Conservation (phyloP, 106 monocot species). For the Amphibolis antarctica region DNA sequence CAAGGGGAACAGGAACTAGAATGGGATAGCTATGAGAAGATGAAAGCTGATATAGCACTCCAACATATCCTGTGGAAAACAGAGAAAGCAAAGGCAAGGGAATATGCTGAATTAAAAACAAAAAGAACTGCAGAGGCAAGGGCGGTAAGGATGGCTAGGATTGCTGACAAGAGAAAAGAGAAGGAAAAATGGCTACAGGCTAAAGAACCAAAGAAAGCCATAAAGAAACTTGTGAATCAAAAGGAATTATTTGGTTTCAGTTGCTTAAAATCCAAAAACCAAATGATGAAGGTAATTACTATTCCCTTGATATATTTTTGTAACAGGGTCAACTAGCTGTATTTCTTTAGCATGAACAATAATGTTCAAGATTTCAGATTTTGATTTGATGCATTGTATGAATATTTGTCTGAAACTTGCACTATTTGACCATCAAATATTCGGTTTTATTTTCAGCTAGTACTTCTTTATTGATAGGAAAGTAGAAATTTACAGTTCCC, state of each 20-base stretch:
- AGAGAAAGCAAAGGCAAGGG: conserved; percentile 32
- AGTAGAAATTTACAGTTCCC: too few relatives aligned
- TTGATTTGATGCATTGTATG: too few relatives aligned
- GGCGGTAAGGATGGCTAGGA: conserved; percentile 26
- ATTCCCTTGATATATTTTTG: background rate
- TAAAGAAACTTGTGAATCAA: conserved; percentile 2
- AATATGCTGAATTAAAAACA: conserved; percentile 34
- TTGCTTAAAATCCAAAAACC: conserved; percentile 40
- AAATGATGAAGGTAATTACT: conserved; percentile 40
- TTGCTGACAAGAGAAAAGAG: conserved; percentile 21
- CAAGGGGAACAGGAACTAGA: conserved; percentile 38
- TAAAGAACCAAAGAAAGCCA: conserved; percentile 20
- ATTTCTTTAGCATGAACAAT: background rate
- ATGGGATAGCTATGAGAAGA: conserved; percentile 72
- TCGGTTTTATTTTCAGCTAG: too few relatives aligned
- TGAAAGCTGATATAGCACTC: conserved; percentile 32
- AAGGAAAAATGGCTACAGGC: conserved; percentile 17
- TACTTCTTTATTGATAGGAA: too few relatives aligned
- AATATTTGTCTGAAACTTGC: too few relatives aligned
- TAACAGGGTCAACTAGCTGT: background rate
- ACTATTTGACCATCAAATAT: too few relatives aligned
- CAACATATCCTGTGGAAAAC: conserved; percentile 26
- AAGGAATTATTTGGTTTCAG: conserved; percentile 16
- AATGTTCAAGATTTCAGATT: background rate
- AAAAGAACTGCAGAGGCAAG: conserved; percentile 32